A percentile compares a stretch with the other conserved stretches of the same genome.
phyloP scores from a whole-genome alignment of 495 filamentous ascomycete species.

The Penicillium subrubescens region DNA sequence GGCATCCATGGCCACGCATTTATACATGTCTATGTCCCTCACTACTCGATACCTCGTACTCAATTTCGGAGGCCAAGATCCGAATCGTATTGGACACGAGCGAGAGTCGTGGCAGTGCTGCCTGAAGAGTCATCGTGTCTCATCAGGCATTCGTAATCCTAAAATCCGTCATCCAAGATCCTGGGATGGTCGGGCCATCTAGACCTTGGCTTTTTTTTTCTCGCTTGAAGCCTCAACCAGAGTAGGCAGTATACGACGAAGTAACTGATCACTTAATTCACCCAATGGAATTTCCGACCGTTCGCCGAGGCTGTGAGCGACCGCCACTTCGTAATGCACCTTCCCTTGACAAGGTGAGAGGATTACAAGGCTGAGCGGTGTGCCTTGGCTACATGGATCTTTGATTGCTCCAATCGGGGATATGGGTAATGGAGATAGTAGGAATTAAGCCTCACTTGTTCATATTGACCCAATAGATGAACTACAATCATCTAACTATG shows the following conservation, averaged over 20 bases:
- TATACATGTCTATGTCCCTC: background rate
- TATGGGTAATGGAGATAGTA: background rate
- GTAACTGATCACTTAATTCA: background rate
- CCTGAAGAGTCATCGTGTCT: constrained; percentile 6
- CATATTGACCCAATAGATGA: background rate
- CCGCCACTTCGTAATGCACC: background rate
- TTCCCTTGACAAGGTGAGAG: background rate
- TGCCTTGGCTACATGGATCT: background rate
- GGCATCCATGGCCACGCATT: background rate
- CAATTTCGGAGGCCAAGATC: background rate
- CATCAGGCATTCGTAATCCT: background rate
- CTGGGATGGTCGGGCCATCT: background rate
- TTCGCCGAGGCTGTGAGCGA: background rate
- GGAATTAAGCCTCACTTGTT: background rate
- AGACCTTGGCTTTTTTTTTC: background rate
- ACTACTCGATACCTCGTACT: no score
- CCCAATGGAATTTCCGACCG: background rate
- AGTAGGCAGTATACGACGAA: background rate
- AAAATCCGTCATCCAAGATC: background rate
- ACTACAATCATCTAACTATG: background rate
- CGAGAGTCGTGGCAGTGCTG: constrained; percentile 17
- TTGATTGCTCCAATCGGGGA: background rate
- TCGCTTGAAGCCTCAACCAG: background rate
- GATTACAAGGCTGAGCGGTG: background rate
- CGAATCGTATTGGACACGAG: background rate